Evolutionary conservation across 2,329 filamentous ascomycete species (phyloP).

Genomic region (Waltergamsia citrina): DNA sequence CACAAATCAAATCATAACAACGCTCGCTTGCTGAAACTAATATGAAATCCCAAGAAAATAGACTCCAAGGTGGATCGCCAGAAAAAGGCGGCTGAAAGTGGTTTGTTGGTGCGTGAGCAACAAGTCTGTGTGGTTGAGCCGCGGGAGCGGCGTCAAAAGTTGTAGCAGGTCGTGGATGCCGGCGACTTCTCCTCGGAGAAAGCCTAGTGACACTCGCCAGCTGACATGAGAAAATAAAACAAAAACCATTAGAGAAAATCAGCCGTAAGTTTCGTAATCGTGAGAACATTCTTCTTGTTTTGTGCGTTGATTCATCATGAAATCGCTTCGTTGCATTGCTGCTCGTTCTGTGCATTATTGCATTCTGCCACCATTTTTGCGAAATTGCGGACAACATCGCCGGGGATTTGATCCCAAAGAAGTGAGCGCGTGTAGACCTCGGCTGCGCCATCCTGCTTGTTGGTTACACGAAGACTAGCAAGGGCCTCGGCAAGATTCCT

Average conservation of each 20-base stretch:
- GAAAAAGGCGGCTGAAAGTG: conserved; percentile 20
- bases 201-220: conserved; percentile 1
- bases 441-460: conserved; percentile 55
- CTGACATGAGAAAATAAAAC: neutral
- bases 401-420: conserved; percentile 88
- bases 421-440: conserved; percentile 90
- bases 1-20: neutral
- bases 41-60: conserved; percentile 16
- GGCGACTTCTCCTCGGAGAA: conserved; percentile 12
- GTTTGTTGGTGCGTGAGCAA: conserved; percentile 38
- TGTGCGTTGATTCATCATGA: conserved; percentile 21
- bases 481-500: conserved; percentile 74
- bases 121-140: conserved; percentile 25
- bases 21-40: conserved; percentile 25
- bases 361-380: conserved; percentile 80
- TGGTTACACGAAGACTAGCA: conserved; percentile 62
- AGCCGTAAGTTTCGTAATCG: conserved; percentile 19
- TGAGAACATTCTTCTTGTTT: conserved; percentile 22
- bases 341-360: conserved; percentile 33
- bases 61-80: conserved; percentile 18
- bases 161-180: conserved; percentile 11
- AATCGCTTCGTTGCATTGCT: conserved; percentile 31
- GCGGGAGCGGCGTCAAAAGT: conserved; percentile 18
- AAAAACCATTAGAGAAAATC: neutral
- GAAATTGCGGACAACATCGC: conserved; percentile 87